A percentile compares a stretch with the other conserved stretches of the same genome.
Evolutionary conservation across 179 eudicot species (phyloP).

Genomic region (Silene noctiflora): DNA sequence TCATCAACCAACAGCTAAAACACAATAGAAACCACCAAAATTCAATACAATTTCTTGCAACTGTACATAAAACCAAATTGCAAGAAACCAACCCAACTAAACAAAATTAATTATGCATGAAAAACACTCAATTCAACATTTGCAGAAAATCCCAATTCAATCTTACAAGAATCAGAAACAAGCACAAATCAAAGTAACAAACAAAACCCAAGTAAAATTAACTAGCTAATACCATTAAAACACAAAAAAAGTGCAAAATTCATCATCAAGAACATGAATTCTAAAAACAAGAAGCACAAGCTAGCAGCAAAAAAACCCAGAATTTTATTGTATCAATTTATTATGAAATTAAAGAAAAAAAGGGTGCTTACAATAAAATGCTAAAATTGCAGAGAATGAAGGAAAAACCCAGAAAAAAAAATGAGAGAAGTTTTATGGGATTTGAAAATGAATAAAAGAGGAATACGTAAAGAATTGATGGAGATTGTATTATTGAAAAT

Average conservation of each 20-base stretch:
- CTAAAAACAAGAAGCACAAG: background rate
- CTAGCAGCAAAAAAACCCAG: constrained; percentile 6
- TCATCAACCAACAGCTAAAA: too few species aligned
- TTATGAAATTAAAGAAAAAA: background rate
- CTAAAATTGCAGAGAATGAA: background rate
- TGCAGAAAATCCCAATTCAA: background rate
- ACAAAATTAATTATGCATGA: too few species aligned
- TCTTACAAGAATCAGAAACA: background rate
- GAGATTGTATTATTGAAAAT: background rate
- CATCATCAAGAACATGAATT: background rate
- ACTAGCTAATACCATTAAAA: background rate
- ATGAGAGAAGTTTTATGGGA: background rate
- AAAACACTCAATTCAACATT: background rate
- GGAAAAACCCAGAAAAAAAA: background rate
- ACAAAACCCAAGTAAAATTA: background rate
- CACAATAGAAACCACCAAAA: background rate
- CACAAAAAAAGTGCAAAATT: background rate
- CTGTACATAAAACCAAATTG: too few species aligned
- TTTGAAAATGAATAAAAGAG: background rate
- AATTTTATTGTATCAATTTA: background rate
- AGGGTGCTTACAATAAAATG: constrained; percentile 2
- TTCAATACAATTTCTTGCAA: background rate
- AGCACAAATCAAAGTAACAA: background rate
- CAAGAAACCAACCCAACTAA: background rate
- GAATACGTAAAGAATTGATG: background rate